Conservation (phyloP, 2,329 filamentous ascomycete species). For the Aspergillus sp. region DNA sequence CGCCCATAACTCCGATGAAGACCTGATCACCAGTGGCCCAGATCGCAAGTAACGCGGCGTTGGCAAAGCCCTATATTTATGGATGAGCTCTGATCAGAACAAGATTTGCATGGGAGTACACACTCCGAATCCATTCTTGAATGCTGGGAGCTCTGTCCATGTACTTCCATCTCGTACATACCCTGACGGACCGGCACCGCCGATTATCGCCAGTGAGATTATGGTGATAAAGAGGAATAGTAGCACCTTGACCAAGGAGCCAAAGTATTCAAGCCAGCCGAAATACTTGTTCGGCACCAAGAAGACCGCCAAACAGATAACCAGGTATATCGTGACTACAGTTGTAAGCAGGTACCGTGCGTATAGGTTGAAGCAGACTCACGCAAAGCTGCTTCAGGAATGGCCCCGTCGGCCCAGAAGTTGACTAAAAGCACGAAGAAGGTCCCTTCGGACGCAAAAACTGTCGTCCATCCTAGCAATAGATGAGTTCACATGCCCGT, state of each 20-base stretch:
- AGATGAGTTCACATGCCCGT: background rate
- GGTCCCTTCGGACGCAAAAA: slow-evolving; percentile 11
- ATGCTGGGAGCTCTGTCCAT: slow-evolving; percentile 36
- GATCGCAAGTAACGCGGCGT: slow-evolving; percentile 32
- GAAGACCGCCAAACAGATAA: slow-evolving; percentile 26
- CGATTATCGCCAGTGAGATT: slow-evolving; percentile 40
- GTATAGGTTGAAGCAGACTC: background rate
- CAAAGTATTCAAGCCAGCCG: slow-evolving; percentile 41
- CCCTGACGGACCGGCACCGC: slow-evolving; percentile 43
- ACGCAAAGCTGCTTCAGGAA: slow-evolving; percentile 12
- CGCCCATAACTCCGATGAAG: slow-evolving; percentile 39
- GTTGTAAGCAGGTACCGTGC: background rate
- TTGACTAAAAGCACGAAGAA: slow-evolving; percentile 13
- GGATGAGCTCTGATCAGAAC: background rate
- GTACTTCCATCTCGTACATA: slow-evolving; percentile 34
- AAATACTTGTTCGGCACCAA: slow-evolving; percentile 34
- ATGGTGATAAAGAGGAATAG: slow-evolving; percentile 41
- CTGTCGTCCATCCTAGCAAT: slow-evolving; percentile 10
- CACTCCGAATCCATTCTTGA: slow-evolving; percentile 38
- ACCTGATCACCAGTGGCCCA: slow-evolving; percentile 36
- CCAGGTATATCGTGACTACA: slow-evolving; percentile 14
- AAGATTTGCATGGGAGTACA: background rate
- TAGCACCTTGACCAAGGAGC: slow-evolving; percentile 42
- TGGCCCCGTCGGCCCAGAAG: slow-evolving; percentile 3
- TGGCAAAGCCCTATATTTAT: slow-evolving; percentile 31